Percentiles rank a stretch among this genome's conserved stretches.
phyloP scores from a whole-genome alignment of 371 early-diverging fungal species.

The Saksenaea vasiformis region DNA sequence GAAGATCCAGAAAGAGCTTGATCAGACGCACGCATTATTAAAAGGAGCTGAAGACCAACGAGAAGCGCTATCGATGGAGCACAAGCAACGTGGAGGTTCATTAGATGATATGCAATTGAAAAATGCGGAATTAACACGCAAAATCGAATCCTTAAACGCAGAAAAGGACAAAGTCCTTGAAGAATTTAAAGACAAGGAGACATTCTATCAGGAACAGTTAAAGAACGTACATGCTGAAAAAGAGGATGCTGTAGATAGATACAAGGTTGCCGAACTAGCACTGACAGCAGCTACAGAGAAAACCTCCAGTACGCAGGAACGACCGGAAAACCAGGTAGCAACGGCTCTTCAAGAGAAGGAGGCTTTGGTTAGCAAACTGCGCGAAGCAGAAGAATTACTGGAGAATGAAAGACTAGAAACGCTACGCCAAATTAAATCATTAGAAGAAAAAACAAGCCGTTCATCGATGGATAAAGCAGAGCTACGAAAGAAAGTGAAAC shows the following conservation, averaged over 20 bases:
- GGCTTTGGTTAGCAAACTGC: neutral
- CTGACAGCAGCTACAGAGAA: slow-evolving; percentile 1
- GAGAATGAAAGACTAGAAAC: neutral
- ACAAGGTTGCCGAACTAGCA: neutral
- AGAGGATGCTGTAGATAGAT: neutral
- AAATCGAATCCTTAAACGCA: neutral
- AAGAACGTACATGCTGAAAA: neutral
- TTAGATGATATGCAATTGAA: neutral
- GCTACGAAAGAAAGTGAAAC: neutral
- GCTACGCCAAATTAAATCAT: neutral
- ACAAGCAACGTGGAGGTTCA: neutral
- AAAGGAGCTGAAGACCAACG: neutral
- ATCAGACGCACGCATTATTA: neutral
- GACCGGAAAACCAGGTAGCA: slow-evolving; percentile 13
- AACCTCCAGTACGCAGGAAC: slow-evolving; percentile 1
- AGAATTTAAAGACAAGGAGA: neutral
- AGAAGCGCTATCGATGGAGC: neutral
- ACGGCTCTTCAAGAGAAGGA: slow-evolving; percentile 21
- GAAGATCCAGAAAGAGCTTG: neutral
- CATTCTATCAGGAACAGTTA: neutral
- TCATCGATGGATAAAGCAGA: neutral
- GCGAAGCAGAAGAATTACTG: neutral
- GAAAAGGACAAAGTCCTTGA: neutral
- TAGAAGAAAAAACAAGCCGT: neutral
- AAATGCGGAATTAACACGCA: neutral